These are phyloP conservation scores for Diphasiastrum complanatum DNA, from an alignment of 83 land plant species.

Conservation along the genomic window DNA sequence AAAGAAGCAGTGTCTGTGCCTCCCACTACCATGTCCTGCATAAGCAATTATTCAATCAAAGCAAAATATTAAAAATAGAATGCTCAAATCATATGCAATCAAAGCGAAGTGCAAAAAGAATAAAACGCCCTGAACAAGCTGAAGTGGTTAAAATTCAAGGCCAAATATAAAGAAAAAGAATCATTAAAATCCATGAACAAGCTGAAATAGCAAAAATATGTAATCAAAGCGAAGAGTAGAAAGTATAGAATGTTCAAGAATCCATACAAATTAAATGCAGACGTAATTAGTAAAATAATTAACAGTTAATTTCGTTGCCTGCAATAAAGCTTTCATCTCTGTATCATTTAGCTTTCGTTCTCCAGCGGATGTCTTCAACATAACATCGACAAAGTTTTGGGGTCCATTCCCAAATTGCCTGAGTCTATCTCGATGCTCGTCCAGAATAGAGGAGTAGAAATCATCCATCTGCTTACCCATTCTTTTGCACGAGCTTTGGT, in stretches of 20 bases:
- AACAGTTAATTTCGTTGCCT: not conserved
- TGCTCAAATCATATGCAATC: not conserved
- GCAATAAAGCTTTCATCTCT: no score
- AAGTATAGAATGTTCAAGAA: no score
- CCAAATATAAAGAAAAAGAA: not conserved
- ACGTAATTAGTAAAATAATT: no score
- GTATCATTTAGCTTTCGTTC: not conserved
- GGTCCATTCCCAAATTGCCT: not conserved
- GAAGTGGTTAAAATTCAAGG: not conserved
- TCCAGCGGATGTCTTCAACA: not conserved
- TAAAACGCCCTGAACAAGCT: no score
- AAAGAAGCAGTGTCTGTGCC: no score
- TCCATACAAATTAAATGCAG: no score
- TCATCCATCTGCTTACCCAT: no score
- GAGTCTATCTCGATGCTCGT: not conserved
- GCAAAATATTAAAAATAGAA: not conserved
- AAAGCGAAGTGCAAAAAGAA: not conserved
- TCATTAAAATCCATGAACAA: no score
- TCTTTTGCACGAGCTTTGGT: no score
- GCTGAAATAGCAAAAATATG: no score
- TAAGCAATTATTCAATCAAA: not conserved
- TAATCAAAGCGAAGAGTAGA: no score
- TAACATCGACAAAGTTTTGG: no score
- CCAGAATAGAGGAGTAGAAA: not conserved
- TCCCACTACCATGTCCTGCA: conserved; percentile 10